A percentile compares a stretch with the other conserved stretches of the same genome.
Conservation (phyloP, 768 basidiomycete species). For the Calvatia gigantea region DNA sequence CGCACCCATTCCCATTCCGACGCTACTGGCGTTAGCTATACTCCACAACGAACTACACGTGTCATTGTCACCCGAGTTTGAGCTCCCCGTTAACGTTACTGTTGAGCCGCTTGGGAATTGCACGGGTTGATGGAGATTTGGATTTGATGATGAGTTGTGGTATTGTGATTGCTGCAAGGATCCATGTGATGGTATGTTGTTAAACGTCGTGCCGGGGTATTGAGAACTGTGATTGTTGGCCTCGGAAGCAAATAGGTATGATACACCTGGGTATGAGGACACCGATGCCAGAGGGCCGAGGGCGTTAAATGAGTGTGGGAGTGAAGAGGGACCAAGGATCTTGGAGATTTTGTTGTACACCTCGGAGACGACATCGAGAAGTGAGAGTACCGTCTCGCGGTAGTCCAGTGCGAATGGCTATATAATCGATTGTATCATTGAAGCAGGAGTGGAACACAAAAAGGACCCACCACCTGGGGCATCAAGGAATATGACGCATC, state of each 20-base stretch:
- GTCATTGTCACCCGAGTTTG: slow-evolving; percentile 17
- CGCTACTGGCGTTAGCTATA: slow-evolving; percentile 53
- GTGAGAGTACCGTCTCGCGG: slow-evolving; percentile 82
- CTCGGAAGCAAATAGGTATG: slow-evolving; percentile 66
- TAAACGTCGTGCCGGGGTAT: slow-evolving; percentile 3
- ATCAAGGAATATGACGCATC: slow-evolving; percentile 70
- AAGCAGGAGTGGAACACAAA: no score
- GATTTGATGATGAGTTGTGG: slow-evolving; percentile 30
- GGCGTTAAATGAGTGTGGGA: slow-evolving; percentile 62
- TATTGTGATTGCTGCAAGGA: slow-evolving; percentile 23
- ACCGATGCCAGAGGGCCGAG: slow-evolving; percentile 76
- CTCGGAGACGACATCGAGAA: slow-evolving; percentile 86
- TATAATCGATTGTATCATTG: slow-evolving; percentile 2
- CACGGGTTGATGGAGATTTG: slow-evolving; percentile 30
- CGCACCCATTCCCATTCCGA: slow-evolving; percentile 18
- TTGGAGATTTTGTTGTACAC: slow-evolving; percentile 85
- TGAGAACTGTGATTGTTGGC: slow-evolving; percentile 7
- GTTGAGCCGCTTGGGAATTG: slow-evolving; percentile 10
- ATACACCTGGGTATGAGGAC: slow-evolving; percentile 78
- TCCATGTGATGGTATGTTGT: slow-evolving; percentile 14
- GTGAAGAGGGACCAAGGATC: slow-evolving; percentile 79
- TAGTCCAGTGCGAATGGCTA: slow-evolving; percentile 91
- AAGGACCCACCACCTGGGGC: slow-evolving; percentile 66
- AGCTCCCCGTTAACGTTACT: slow-evolving; percentile 4
- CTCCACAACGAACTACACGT: slow-evolving; percentile 65